Evolutionary conservation across 129 eudicot species (phyloP).

Genomic region (Gnaphalium uliginosum): DNA sequence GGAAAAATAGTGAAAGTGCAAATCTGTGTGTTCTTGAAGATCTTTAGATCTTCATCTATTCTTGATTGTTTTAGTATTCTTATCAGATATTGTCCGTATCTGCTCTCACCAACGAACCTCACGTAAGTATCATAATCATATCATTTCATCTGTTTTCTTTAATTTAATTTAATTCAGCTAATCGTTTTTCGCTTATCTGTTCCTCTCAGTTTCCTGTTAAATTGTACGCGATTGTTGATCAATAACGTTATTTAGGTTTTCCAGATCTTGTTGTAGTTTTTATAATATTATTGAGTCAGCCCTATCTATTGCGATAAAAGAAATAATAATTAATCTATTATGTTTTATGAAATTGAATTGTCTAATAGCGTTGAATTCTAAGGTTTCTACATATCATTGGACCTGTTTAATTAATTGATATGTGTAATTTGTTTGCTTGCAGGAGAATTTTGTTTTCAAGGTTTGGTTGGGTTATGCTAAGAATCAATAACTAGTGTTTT

Average conservation of each 20-base stretch:
- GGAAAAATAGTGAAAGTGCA: background rate
- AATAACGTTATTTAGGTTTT: background rate
- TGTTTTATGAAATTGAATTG: slow-evolving; percentile 15
- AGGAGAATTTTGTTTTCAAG: slow-evolving; percentile 23
- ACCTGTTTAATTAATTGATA: slow-evolving; percentile 15
- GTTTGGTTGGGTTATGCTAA: slow-evolving; percentile 17
- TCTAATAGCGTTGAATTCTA: slow-evolving; percentile 7
- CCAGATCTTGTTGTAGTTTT: background rate
- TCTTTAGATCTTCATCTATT: background rate
- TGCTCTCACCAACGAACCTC: slow-evolving; percentile 13
- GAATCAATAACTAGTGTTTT: slow-evolving; percentile 17
- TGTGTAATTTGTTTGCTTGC: slow-evolving; percentile 15
- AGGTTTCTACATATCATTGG: slow-evolving; percentile 21
- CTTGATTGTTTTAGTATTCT: slow-evolving; percentile 21
- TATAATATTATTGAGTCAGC: background rate
- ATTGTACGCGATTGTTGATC: background rate
- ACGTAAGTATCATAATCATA: slow-evolving; percentile 24
- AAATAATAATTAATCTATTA: too few relatives aligned
- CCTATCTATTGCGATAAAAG: background rate
- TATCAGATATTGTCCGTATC: slow-evolving; percentile 25
- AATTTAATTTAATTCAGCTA: background rate
- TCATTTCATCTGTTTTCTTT: background rate
- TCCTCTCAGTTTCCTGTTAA: background rate
- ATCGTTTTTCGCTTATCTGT: background rate
- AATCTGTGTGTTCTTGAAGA: background rate